Evolutionary conservation across 2,329 filamentous ascomycete species (phyloP).

Genomic region (Bipolaris victoriae): DNA sequence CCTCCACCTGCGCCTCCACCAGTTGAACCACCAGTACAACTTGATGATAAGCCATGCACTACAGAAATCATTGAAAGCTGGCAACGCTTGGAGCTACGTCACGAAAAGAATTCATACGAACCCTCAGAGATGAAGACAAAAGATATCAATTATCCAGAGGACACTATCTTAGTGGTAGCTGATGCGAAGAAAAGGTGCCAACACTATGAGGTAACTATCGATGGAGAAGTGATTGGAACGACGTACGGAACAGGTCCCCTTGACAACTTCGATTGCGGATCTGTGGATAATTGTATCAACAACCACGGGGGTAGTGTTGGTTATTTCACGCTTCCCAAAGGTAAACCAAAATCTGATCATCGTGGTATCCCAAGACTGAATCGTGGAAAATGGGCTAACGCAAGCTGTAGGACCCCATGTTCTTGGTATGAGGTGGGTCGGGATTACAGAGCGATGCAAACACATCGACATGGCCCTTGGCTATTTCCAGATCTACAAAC

Average conservation of each 20-base stretch:
- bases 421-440: background rate
- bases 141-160: background rate
- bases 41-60: background rate
- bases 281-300: background rate
- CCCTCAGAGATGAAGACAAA: background rate
- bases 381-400: background rate
- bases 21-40: background rate
- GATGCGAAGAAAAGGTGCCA: background rate
- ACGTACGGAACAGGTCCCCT: background rate
- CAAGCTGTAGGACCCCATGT: background rate
- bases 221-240: background rate
- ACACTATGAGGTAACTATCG: background rate
- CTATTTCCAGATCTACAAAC: background rate
- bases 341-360: background rate
- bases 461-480: background rate
- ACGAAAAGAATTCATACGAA: rapidly evolving
- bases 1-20: background rate
- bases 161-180: background rate
- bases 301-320: background rate
- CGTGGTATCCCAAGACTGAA: background rate
- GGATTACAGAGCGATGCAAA: background rate
- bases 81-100: background rate
- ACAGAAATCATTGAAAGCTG: background rate
- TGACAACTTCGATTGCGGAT: background rate
- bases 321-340: background rate